Evolutionary conservation across 345 rosid species (phyloP).

Genomic region (Pistacia vera): DNA sequence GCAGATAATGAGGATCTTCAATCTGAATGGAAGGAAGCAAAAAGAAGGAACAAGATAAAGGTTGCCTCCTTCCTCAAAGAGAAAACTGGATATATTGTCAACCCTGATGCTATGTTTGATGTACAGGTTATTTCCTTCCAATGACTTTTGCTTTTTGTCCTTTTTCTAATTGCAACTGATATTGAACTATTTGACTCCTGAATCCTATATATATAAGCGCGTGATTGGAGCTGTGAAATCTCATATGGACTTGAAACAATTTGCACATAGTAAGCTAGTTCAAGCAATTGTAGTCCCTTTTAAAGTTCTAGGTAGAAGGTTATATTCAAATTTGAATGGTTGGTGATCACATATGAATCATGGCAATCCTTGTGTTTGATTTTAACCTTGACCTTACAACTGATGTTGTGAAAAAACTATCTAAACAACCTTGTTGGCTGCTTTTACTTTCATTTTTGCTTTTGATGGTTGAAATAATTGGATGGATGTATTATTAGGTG

Average conservation of each 20-base stretch:
- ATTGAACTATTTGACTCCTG: too few species aligned
- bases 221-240: not conserved
- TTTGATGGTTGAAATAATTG: not conserved
- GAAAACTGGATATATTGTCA: slow-evolving; percentile 54
- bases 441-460: not conserved
- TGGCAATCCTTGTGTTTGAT: not conserved
- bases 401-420: not conserved
- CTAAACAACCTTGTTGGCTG: not conserved
- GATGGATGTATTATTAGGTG: slow-evolving; percentile 22
- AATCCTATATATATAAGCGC: too few species aligned
- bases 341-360: too few species aligned
- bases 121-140: slow-evolving; percentile 44
- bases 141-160: not conserved
- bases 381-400: not conserved
- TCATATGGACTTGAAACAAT: not conserved
- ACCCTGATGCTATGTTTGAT: slow-evolving; percentile 66
- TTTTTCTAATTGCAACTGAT: too few species aligned
- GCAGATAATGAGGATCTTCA: slow-evolving; percentile 60
- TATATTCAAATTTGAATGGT: too few species aligned
- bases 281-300: too few species aligned
- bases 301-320: too few species aligned
- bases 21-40: slow-evolving; percentile 58
- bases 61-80: slow-evolving; percentile 57
- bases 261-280: not conserved
- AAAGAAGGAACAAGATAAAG: slow-evolving; percentile 59